Evolutionary conservation across 108 stramenopile genomes (phyloP), one percentile per base, ranked within the genome.

Genomic region (Chaetoceros tenuissimus): DNA sequence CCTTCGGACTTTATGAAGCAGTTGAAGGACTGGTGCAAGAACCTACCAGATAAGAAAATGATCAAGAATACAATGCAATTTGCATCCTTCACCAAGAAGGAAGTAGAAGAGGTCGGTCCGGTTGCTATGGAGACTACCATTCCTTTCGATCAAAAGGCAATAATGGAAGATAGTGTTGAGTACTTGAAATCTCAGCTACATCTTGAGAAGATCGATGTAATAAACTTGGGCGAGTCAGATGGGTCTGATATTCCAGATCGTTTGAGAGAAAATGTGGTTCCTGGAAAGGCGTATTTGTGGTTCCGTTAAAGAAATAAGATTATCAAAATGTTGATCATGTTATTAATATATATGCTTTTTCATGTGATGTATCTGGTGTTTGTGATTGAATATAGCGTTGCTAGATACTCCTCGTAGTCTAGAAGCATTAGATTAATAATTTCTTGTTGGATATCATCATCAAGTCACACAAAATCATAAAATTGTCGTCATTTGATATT

Each of bases 51-150:
- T 71, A 92, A 95, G 77, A 96, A 89, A 55, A 60, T 82, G 68
- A 72, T 89, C 51, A 94, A 95, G 74, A 72, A 74, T 28, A 61
- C 68, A 0, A 97, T 97, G 96, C 96, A 97, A 66, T 96, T 96
- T 54, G 96, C 78, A 25, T 75, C 86, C 1, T 97, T 95, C 62
- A 82, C 93, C 62, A 88, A 88, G 64, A 88, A 68, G 51, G 92
- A 95, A 72, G 87, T 75, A 21, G 79, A 80, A 18, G 94, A 95
- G 43, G 84, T 89, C 13, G 96, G 96, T 16, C 57, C 52, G 19
- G 73, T 74, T 51, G 92, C 92, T 24, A 64, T 95, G 78, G 94
- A 94, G 66, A 74, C 77, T 28, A 78, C 75, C 22, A 59, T 90
- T 18, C 91, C 95, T 18, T 95, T 89, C 66, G 89, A 93, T 72